Evolutionary conservation across 306 rosid species (phyloP), one percentile per base, ranked within the genome.

Genomic region (Medicago lupulina): DNA sequence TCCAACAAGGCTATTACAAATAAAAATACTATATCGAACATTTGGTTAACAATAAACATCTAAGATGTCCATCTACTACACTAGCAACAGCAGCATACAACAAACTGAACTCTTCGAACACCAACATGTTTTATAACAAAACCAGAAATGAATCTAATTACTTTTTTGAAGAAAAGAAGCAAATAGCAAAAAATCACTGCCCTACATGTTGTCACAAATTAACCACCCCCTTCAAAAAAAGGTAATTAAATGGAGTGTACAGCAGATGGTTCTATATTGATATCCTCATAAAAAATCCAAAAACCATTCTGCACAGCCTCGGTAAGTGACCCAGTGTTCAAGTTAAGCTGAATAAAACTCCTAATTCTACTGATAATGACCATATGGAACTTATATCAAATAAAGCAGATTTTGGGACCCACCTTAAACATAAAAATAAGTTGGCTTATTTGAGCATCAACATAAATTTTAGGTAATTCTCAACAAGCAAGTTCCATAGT

Each of bases 241-340:
- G 92, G 91, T 65, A 78, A 81, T 75, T 75, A 91, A 83, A 88
- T 77, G 34, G 97, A 86, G 60, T 82, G 90, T 73, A 94, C 93
- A 81, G 86, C 96, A 51, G 97, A 86, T 51, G 97, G 87, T 75
- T 94, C 97, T 82, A 85, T 89, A 85, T 89, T 89, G 19, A 88
- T 83, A 82, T 91, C 96, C 87, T 91, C 96, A 78, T 87, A 88
- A 77, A 91, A 93, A 79, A 94, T 90, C 96, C 98, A 94, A 75
- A 85, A 84, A 17, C 97, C 97, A 76, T 77, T 86, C 69, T 82
- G 91, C 80, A 88, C 90, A 53, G 96, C 97, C 96, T 89, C 96
- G 25, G 90, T 88, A 76, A 89, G 94, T 14, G 92, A 89, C 65
- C 98, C 96, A 13, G 23, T 58, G 31, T 58, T 23, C 15, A 13